Conservation (phyloP, 192 early-diverging fungal species). For the Powellomyces hirtus region DNA sequence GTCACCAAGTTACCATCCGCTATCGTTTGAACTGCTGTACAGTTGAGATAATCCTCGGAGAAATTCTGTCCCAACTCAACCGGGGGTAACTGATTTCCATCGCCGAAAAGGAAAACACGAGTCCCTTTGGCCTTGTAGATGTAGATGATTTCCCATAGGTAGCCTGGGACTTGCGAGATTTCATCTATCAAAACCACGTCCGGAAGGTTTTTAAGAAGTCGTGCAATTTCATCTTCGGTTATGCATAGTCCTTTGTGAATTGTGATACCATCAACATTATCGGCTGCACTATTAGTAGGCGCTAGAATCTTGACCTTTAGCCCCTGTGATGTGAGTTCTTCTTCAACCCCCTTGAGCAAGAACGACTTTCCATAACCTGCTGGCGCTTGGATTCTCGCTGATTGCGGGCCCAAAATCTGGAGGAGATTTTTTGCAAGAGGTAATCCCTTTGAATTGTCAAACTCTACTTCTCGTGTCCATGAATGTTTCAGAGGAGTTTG, state of each 20-base stretch:
- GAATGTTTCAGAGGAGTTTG: too few relatives aligned
- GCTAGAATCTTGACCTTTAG: conserved; percentile 1
- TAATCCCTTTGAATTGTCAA: background rate
- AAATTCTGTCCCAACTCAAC: conserved; percentile 8
- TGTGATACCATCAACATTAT: conserved; percentile 12
- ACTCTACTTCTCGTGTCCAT: background rate
- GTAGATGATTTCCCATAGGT: conserved; percentile 15
- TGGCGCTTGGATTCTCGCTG: background rate
- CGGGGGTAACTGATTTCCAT: conserved; percentile 2
- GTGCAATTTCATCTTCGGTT: background rate
- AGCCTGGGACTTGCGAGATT: conserved; percentile 15
- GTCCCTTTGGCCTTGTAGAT: background rate
- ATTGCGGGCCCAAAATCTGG: background rate
- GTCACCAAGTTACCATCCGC: conserved; percentile 1
- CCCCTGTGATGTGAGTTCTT: background rate
- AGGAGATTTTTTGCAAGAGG: background rate
- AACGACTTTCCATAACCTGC: background rate
- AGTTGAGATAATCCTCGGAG: conserved; percentile 3
- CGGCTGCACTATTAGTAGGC: conserved; percentile 4
- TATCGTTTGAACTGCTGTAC: background rate
- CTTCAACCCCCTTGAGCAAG: too few relatives aligned
- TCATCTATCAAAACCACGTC: conserved; percentile 15
- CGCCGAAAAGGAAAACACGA: conserved; percentile 8
- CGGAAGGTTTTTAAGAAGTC: background rate
- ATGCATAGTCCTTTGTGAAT: conserved; percentile 19